Percentiles rank a stretch among this genome's conserved stretches.
phyloP scores from a whole-genome alignment of 208 protist species.

The Zelonia costaricensis region DNA sequence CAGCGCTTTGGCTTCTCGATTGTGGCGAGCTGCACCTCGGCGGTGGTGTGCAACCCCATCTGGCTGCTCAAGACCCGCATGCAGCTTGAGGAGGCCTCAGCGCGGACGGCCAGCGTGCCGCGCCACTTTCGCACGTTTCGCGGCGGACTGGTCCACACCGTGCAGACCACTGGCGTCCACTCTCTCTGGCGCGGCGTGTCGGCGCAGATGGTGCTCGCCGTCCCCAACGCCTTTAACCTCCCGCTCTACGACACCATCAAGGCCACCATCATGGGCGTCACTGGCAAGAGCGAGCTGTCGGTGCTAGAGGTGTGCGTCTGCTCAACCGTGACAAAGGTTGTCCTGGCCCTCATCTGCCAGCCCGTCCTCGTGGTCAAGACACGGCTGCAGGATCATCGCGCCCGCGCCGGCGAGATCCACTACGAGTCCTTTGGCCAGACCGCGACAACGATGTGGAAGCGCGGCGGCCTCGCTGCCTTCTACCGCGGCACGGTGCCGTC shows the following conservation, averaged over 20 bases:
- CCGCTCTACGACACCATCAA: constrained; percentile 87
- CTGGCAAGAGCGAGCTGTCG: constrained; percentile 27
- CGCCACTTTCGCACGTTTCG: constrained; percentile 62
- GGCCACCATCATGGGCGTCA: constrained; percentile 15
- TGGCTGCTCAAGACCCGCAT: constrained; percentile 92
- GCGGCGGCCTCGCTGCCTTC: constrained; percentile 46
- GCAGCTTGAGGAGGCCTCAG: constrained; percentile 69
- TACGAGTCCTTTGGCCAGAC: constrained; percentile 74
- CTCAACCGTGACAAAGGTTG: constrained; percentile 62
- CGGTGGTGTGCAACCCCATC: constrained; percentile 81
- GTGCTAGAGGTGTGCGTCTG: constrained; percentile 60
- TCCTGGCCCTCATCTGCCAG: constrained; percentile 55
- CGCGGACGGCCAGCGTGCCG: constrained; percentile 13
- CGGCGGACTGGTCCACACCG: constrained; percentile 53
- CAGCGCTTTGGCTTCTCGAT: constrained; percentile 55
- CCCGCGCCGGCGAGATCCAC: constrained; percentile 51
- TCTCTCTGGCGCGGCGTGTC: constrained; percentile 81
- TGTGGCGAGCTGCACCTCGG: constrained; percentile 60
- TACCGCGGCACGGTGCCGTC: constrained; percentile 75
- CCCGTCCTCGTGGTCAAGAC: constrained; percentile 83
- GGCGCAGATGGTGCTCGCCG: constrained; percentile 74
- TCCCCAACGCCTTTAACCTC: constrained; percentile 84
- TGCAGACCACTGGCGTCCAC: constrained; percentile 53
- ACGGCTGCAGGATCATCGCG: constrained; percentile 84
- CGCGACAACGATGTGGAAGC: constrained; percentile 37